Base-by-base conservation (phyloP, 768 basidiomycete genomes). In the Trametes gibbosa region DNA sequence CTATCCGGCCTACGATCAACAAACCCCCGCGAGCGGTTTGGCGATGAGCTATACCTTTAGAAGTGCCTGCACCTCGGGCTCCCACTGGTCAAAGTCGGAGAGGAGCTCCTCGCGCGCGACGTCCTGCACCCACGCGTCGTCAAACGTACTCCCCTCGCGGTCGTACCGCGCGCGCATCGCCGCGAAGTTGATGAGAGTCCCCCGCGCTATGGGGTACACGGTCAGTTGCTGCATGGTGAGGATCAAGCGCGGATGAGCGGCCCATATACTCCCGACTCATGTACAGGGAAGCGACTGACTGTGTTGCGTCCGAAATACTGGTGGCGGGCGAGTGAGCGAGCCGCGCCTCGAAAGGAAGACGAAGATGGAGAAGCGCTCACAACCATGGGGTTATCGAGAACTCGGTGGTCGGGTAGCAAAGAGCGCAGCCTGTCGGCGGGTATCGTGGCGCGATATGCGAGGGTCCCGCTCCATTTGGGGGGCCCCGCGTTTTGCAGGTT, bases 391-490 rank as follows among this genome's bases (percentile, higher is more conserved):
- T 63, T 47, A 13, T 35, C 41, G 6, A 68, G 58, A 5, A 65
- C 64, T 2, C 65, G 65, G 48, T 70, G 69, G 8, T 54, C 40
- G 10, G 66, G 66, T 2, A 50, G 25, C 21, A 49, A 42, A 5
- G 29, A 12, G 3, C 58, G 45, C 8, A 65, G 53, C 39, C 19
- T 47, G 4, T 55, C 84, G 5, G 77, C 74, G 25, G 79, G 73
- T 56, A 89, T 80, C n/a, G 87, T 69, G 2, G 83, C 72, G 50
- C 86, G 81, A 69, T 88, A 89, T 1, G 81, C 81, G 61, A 76
- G 73, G 1, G 72, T 77, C 2, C 88, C 88, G 62, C 80, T 83
- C 82, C 84, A 89, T 3, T 74, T 66, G 2, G 85, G 83, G 10
- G 82, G 76, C 39, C 79, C 76, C 29, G 77, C 71, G 2, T 27